Evolutionary conservation across 495 filamentous ascomycete species (phyloP), one percentile per base, ranked within the genome.

Genomic region (Penicillium argentinense): DNA sequence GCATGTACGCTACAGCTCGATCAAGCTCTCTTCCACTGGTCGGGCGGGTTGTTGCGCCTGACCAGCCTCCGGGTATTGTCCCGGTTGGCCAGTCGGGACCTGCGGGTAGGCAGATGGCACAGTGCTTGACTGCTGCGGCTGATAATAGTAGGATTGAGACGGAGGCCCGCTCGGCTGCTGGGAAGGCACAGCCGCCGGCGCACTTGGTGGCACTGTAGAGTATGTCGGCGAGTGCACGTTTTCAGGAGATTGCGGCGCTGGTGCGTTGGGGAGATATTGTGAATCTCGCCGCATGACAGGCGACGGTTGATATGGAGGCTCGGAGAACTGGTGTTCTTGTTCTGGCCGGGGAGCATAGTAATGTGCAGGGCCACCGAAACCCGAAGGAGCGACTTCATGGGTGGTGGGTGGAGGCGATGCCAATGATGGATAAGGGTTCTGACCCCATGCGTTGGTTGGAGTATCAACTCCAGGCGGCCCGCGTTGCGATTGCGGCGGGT

Each of bases 11-110:
- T 68, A 80, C 44, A 80, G 64, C 54, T 97, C 92, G 68, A 97
- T 97, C 65, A 97, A 70, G 57, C 87, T 91, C 68, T 97, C 92
- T 67, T 97, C 92, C 45, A 89, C 67, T 11, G 81, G 78, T 9
- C 81, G 64, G 24, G 68, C 33, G 16, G 68, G 60, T 41, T 70
- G 62, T 17, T 53, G 73, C 45, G 79, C 76, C 23, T 81, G 75
- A 81, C 82, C 23, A 82, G 81, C 40, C 77, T 87, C 89, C 85
- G 28, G 80, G 54, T 86, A 89, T 8, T 82, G 74, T 3, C 65
- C 54, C 14, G 59, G 63, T 45, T 82, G 60, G 42, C 56, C 60
- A 2, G 52, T 55, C 3, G 45, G 39, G 29, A 61, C 62, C 26
- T 48, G 57, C 13, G 69, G 57, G 43, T 74, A 73, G 19, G 41